Base-by-base conservation (phyloP, 2,329 filamentous ascomycete genomes). In the Sphaerulina populicola region DNA sequence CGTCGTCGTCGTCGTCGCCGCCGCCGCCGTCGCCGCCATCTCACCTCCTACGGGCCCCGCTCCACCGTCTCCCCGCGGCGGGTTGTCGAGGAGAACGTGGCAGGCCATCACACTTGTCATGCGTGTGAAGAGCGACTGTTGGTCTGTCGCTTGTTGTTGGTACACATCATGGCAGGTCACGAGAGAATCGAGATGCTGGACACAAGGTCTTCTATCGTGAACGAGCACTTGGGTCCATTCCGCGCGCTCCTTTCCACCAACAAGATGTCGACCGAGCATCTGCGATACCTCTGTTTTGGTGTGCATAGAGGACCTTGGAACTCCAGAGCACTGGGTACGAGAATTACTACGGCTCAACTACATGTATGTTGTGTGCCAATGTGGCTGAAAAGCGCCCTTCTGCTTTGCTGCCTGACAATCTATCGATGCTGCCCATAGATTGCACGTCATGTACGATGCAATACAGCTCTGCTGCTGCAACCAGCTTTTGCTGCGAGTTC, bases 241-340 rank as follows among this genome's bases (percentile, higher is more conserved):
- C 57, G 49, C 42, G 35, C 35, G 40, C 39, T 18, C 18, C 27
- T 27, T 45, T 27, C 51, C 38, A 52, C 57, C 57, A 59, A 57
- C 55, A 47, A 52, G 45, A 53, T 45, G 51, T 56, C 53, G 55
- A 49, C 57, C 57, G 57, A 59, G 57, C 57, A 57, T 59, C 57
- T 57, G 56, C 57, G 57, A 54, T 23, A 54, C 18, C 18, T 18
- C 2, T 53, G 55, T 53, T 49, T 38, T 44, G 48, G 39, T 55
- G 52, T 55, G 52, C 53, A 18, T 18, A 18, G 18, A 18, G 18
- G 18, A 18, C 23, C 47, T 51, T 58, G 57, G 55, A 47, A 43
- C 35, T 51, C 57, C 55, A 51, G 36, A 18, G 37, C 31, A 37
- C 45, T 52, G 57, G 57, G 51, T 54, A 47, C 52, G 57, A 57